A percentile compares a stretch with the other conserved stretches of the same genome.
Conservation (phyloP, 2,329 filamentous ascomycete genomes). For the Monosporascus sp. region DNA sequence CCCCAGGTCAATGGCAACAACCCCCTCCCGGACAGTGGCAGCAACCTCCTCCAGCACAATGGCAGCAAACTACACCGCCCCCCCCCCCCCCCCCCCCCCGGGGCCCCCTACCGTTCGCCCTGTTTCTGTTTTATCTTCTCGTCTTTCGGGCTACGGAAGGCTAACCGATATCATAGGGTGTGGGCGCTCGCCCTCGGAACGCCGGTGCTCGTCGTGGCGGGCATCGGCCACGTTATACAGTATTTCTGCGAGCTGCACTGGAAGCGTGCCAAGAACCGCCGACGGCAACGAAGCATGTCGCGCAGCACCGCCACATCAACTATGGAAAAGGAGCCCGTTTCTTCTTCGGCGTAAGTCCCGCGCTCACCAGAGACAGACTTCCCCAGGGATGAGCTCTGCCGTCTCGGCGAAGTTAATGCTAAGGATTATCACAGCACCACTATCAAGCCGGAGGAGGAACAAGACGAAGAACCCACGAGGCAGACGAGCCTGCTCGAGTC, state of each 20-base stretch:
- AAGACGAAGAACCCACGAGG: constrained; percentile 1
- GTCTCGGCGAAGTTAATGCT: too few species aligned
- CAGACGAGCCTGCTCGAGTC: constrained; percentile 1
- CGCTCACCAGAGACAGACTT: neutral
- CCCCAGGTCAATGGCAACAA: constrained; percentile 7
- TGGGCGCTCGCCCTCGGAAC: constrained; percentile 58
- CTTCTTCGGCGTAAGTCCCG: constrained; percentile 6
- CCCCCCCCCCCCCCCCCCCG: neutral
- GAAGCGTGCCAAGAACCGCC: constrained; percentile 13
- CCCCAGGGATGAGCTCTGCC: too few species aligned
- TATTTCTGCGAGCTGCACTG: constrained; percentile 15
- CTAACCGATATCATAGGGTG: constrained; percentile 8
- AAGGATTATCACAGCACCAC: constrained; percentile 3
- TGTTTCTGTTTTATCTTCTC: neutral
- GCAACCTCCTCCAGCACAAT: constrained; percentile 6
- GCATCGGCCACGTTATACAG: constrained; percentile 43
- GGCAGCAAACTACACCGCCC: constrained; percentile 5
- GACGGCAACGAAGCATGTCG: constrained; percentile 1
- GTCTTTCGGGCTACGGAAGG: constrained; percentile 28
- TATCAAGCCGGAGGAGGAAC: constrained; percentile 6
- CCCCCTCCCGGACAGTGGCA: constrained; percentile 7
- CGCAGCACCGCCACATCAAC: neutral
- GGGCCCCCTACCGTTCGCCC: neutral
- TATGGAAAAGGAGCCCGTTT: constrained; percentile 1
- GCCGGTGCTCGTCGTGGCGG: constrained; percentile 54